These are phyloP conservation scores for Brassica balearica DNA, from an alignment of 441 rosid genomes.

Conservation along the genomic window DNA sequence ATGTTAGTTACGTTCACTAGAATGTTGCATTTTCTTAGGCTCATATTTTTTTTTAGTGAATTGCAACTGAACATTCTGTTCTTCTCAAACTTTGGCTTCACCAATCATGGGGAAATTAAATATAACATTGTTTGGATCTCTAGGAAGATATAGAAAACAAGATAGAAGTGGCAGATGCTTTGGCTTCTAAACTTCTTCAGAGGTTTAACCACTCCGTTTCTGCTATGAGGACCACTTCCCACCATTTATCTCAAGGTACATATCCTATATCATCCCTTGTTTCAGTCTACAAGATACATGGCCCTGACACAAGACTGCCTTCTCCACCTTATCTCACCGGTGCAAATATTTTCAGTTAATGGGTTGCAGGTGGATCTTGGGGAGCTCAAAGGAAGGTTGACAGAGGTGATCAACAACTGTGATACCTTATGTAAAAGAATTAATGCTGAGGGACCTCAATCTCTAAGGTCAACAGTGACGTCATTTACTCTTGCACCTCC, in stretches of 20 bases:
- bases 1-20: constrained; percentile 12
- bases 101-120: constrained; percentile 5
- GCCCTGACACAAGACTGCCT: not conserved
- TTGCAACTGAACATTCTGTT: not conserved
- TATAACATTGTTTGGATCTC: constrained; percentile 35
- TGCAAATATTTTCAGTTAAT: constrained; percentile 61
- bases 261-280: not conserved
- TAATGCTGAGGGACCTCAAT: constrained; percentile 70
- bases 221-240: constrained; percentile 78
- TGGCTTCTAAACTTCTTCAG: constrained; percentile 84
- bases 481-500: constrained; percentile 55
- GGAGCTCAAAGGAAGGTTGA: constrained; percentile 86
- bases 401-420: constrained; percentile 85
- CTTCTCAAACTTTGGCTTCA: not conserved
- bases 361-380: constrained; percentile 89
- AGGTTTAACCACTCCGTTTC: constrained; percentile 77
- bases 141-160: constrained; percentile 94
- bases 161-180: constrained; percentile 92
- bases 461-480: constrained; percentile 55
- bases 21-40: not conserved
- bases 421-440: constrained; percentile 84
- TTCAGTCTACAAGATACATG: not conserved
- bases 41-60: not conserved
- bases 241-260: constrained; percentile 81
- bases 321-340: not conserved